phyloP scores from a whole-genome alignment of 441 rosid species.

The Breynia disticha region DNA sequence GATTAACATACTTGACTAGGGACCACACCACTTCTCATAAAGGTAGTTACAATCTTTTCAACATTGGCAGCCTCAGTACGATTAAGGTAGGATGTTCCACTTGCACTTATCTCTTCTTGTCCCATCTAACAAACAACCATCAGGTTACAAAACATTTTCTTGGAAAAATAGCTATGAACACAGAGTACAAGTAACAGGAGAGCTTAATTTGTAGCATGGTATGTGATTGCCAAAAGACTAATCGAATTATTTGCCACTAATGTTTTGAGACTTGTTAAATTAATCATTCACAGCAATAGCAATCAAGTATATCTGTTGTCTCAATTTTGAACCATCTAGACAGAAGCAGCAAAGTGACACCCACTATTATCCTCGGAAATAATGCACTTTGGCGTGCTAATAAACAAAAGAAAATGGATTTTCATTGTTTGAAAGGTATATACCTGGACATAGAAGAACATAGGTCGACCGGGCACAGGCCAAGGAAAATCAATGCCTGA shows the following conservation, averaged over 20 bases:
- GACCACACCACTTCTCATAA: constrained; percentile 93
- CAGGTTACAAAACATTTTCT: constrained; percentile 11
- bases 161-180: constrained; percentile 5
- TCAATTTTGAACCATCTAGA: too few relatives aligned
- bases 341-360: too few relatives aligned
- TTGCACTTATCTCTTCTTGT: constrained; percentile 99
- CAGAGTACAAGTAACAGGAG: too few relatives aligned
- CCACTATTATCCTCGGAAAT: too few relatives aligned
- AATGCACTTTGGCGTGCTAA: too few relatives aligned
- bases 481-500: constrained; percentile 96
- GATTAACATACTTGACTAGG: constrained; percentile 65
- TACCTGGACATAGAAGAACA: constrained; percentile 99
- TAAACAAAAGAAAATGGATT: too few relatives aligned
- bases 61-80: constrained; percentile 99
- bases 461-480: constrained; percentile 98
- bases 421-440: neutral
- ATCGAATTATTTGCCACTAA: too few relatives aligned
- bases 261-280: too few relatives aligned
- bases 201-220: too few relatives aligned
- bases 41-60: constrained; percentile 96
- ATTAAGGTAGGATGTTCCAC: constrained; percentile 97
- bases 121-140: constrained; percentile 68
- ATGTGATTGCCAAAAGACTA: too few relatives aligned
- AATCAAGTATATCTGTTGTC: too few relatives aligned
- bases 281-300: too few relatives aligned